phyloP scores from a whole-genome alignment of 306 rosid genomes.

The Castanea crenata region DNA sequence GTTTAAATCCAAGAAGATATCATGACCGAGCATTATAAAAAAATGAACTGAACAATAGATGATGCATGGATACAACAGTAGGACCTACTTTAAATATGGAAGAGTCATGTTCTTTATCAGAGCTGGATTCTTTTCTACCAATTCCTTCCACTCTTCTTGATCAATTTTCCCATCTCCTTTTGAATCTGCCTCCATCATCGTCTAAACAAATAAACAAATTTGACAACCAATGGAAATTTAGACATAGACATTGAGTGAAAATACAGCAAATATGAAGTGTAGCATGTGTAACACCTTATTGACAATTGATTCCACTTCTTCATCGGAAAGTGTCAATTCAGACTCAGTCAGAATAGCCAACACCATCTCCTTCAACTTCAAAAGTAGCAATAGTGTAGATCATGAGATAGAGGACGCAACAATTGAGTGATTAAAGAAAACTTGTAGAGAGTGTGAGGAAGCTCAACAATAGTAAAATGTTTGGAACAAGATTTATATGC shows the following conservation, averaged over 20 bases:
- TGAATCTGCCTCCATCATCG: slow-evolving; percentile 56
- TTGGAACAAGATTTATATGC: background rate
- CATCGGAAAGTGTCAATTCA: slow-evolving; percentile 48
- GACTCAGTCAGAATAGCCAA: slow-evolving; percentile 62
- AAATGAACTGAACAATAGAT: background rate
- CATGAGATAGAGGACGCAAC: background rate
- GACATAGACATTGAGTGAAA: slow-evolving; percentile 1
- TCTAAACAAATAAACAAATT: slow-evolving; percentile 29
- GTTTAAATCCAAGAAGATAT: background rate
- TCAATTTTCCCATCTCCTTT: slow-evolving; percentile 79
- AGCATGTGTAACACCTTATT: slow-evolving; percentile 47
- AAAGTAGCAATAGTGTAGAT: background rate
- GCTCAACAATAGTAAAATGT: background rate
- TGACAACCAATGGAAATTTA: background rate
- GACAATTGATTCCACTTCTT: slow-evolving; percentile 51
- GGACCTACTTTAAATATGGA: slow-evolving; percentile 62
- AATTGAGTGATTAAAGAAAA: background rate
- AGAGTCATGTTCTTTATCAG: slow-evolving; percentile 69
- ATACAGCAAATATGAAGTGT: background rate
- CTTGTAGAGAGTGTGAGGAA: background rate
- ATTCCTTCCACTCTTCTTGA: slow-evolving; percentile 63
- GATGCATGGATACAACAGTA: background rate
- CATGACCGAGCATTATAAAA: background rate
- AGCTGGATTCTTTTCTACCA: slow-evolving; percentile 50
- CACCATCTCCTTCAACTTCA: slow-evolving; percentile 81